Evolutionary conservation across 441 rosid genomes (phyloP).

Genomic region (Adansonia rubrostipa): DNA sequence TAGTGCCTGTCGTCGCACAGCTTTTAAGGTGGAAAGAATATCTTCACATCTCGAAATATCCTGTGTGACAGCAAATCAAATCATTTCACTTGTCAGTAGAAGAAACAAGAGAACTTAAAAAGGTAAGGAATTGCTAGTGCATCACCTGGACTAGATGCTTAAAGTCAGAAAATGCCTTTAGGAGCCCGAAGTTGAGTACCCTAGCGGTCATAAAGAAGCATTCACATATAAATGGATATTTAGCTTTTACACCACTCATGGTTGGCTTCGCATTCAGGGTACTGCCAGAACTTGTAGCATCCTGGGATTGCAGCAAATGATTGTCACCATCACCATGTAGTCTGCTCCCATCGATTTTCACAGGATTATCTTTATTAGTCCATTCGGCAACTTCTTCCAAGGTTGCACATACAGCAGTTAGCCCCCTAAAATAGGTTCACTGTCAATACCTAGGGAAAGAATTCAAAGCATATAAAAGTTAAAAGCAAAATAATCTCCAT

Average conservation of each 20-base stretch:
- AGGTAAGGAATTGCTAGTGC: neutral
- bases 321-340: slow-evolving; percentile 47
- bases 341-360: slow-evolving; percentile 37
- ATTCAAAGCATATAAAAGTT: slow-evolving; percentile 14
- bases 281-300: slow-evolving; percentile 76
- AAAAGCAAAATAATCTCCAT: neutral
- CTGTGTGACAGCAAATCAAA: slow-evolving; percentile 39
- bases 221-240: slow-evolving; percentile 84
- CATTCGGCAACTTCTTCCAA: slow-evolving; percentile 90
- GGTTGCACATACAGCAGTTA: slow-evolving; percentile 91
- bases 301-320: slow-evolving; percentile 71
- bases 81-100: neutral
- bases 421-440: slow-evolving; percentile 54
- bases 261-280: slow-evolving; percentile 39
- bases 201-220: slow-evolving; percentile 99
- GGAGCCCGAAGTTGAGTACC: slow-evolving; percentile 90
- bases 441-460: slow-evolving; percentile 30
- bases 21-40: slow-evolving; percentile 64
- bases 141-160: slow-evolving; percentile 96
- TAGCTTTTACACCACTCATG: slow-evolving; percentile 45
- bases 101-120: neutral
- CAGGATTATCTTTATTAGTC: slow-evolving; percentile 57
- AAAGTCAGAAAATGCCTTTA: slow-evolving; percentile 96
- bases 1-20: slow-evolving; percentile 73
- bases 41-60: slow-evolving; percentile 92